Percentiles rank a stretch among this genome's conserved stretches.
phyloP scores from a whole-genome alignment of 129 eudicot species.

The Escallonia rubra region DNA sequence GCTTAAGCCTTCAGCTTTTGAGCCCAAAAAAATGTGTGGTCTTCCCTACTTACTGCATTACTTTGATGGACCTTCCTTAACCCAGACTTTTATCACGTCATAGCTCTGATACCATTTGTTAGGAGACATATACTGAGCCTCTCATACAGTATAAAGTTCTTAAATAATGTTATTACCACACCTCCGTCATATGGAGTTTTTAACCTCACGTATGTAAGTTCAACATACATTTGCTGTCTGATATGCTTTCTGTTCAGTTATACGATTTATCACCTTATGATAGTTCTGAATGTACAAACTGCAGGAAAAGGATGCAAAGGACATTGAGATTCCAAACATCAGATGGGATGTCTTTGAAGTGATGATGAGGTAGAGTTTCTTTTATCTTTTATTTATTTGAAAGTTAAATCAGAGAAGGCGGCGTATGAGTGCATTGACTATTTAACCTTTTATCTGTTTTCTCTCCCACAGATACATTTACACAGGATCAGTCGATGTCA shows the following conservation, averaged over 20 bases:
- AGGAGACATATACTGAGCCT: too few relatives aligned
- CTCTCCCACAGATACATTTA: constrained; percentile 64
- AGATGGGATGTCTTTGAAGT: constrained; percentile 86
- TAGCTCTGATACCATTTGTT: too few relatives aligned
- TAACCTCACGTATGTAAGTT: too few relatives aligned
- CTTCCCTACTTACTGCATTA: too few relatives aligned
- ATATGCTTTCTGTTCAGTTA: neutral
- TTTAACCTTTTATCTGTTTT: neutral
- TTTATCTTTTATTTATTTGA: neutral
- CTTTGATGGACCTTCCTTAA: too few relatives aligned
- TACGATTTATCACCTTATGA: neutral
- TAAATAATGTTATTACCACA: too few relatives aligned
- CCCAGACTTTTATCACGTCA: too few relatives aligned
- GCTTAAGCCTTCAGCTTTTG: too few relatives aligned
- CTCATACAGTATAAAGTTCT: too few relatives aligned
- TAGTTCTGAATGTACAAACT: constrained; percentile 5
- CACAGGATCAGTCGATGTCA: constrained; percentile 78
- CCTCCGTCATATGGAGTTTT: too few relatives aligned
- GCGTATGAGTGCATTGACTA: neutral
- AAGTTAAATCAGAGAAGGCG: neutral
- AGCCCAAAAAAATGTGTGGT: too few relatives aligned
- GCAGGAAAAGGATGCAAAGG: constrained; percentile 87
- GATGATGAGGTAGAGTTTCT: constrained; percentile 75
- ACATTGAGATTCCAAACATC: constrained; percentile 81
- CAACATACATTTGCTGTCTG: too few relatives aligned